Percentiles rank a stretch among this genome's conserved stretches.
Conservation (phyloP, 1,284 basidiomycete genomes). For the Thecaphora frezii region DNA sequence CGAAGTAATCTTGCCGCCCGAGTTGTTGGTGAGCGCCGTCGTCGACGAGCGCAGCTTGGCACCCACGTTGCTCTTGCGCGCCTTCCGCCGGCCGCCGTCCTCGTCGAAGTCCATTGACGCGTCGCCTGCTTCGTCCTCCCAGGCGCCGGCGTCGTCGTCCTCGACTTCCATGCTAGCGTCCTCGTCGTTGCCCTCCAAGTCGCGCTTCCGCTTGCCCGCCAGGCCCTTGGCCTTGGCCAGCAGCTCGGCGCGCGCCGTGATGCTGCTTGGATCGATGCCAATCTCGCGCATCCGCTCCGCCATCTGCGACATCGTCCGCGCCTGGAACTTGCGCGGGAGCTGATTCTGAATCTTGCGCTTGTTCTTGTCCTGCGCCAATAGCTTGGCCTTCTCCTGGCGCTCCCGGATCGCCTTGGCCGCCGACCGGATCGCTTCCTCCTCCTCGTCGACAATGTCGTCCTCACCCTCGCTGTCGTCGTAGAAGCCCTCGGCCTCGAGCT, state of each 20-base stretch:
- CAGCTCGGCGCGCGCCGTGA: constrained; percentile 82
- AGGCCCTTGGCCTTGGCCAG: constrained; percentile 75
- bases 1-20: constrained; percentile 45
- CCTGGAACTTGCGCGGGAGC: constrained; percentile 72
- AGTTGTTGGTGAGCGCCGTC: constrained; percentile 40
- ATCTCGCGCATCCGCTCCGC: constrained; percentile 77
- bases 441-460: constrained; percentile 79
- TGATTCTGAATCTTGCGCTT: constrained; percentile 84
- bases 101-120: constrained; percentile 56
- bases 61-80: constrained; percentile 68
- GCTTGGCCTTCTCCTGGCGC: constrained; percentile 70
- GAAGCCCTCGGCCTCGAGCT: constrained; percentile 87
- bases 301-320: constrained; percentile 84
- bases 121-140: constrained; percentile 61
- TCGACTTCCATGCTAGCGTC: constrained; percentile 60
- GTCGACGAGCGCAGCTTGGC: constrained; percentile 30
- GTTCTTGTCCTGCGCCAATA: constrained; percentile 81
- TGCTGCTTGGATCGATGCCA: constrained; percentile 82
- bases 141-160: constrained; percentile 60
- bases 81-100: constrained; percentile 33
- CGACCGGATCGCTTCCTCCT: constrained; percentile 79
- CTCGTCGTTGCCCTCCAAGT: constrained; percentile 61
- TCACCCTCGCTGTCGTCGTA: constrained; percentile 82
- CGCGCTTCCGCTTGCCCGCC: constrained; percentile 67
- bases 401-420: constrained; percentile 69